Evolutionary conservation across 345 rosid species (phyloP).

Genomic region (Citrus australasica): DNA sequence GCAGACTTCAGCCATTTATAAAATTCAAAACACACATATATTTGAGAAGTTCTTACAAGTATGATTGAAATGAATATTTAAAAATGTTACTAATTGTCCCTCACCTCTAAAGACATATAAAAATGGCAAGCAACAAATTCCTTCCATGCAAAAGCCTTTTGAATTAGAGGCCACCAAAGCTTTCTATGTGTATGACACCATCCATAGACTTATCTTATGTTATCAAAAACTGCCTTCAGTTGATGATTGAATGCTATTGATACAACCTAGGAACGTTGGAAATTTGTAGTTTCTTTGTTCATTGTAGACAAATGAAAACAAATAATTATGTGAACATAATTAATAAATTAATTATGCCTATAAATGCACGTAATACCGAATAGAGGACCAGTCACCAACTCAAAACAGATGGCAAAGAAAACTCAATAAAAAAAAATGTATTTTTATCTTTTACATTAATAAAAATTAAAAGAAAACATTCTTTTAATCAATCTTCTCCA

Average conservation of each 20-base stretch:
- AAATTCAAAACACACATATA: too few species aligned
- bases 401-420: not conserved
- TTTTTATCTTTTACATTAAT: not conserved
- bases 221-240: not conserved
- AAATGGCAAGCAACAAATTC: not conserved
- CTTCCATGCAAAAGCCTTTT: not conserved
- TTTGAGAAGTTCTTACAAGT: not conserved
- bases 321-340: not conserved
- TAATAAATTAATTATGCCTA: not conserved
- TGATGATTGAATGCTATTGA: not conserved
- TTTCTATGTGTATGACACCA: not conserved
- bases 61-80: not conserved
- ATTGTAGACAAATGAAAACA: not conserved
- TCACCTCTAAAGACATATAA: not conserved
- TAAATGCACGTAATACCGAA: not conserved
- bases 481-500: not conserved
- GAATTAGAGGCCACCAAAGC: not conserved
- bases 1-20: not conserved
- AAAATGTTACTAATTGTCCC: not conserved
- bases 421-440: not conserved
- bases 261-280: not conserved
- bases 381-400: not conserved
- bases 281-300: not conserved
- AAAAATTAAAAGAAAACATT: not conserved
- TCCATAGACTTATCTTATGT: not conserved